These are phyloP conservation scores for Mycena galericulata DNA, from an alignment of 768 basidiomycete genomes.

Conservation along the genomic window DNA sequence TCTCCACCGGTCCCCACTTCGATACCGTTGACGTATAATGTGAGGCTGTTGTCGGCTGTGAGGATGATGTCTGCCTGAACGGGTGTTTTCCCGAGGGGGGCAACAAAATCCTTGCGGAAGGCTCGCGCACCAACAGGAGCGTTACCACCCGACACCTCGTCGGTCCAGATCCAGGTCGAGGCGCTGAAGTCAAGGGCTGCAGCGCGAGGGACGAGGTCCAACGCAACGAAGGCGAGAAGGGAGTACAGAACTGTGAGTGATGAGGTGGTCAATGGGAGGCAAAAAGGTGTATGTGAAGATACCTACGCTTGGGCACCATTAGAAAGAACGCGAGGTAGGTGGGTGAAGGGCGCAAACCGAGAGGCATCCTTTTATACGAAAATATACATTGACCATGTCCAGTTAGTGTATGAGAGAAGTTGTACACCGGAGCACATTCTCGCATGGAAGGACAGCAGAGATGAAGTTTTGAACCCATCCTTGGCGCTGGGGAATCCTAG, in stretches of 20 bases:
- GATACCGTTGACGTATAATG: constrained; percentile 47
- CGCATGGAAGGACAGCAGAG: neutral
- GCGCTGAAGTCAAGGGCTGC: constrained; percentile 21
- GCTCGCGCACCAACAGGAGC: constrained; percentile 42
- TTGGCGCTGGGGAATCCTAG: neutral
- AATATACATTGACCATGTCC: neutral
- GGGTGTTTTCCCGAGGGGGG: constrained; percentile 41
- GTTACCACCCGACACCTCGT: constrained; percentile 29
- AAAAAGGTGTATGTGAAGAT: neutral
- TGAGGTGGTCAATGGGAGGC: neutral
- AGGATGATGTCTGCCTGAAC: constrained; percentile 47
- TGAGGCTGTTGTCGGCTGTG: constrained; percentile 45
- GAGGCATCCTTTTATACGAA: constrained; percentile 1
- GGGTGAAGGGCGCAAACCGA: neutral
- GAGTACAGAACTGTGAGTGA: constrained; percentile 11
- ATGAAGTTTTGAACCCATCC: neutral
- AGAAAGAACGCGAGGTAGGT: neutral
- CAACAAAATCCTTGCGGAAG: constrained; percentile 45
- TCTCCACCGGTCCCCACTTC: constrained; percentile 39
- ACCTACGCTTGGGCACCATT: constrained; percentile 22
- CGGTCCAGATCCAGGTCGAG: constrained; percentile 49
- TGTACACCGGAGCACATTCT: neutral
- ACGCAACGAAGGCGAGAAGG: constrained; percentile 23
- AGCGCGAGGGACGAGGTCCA: constrained; percentile 26
- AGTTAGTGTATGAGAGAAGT: neutral